Evolutionary conservation across 306 rosid species (phyloP), one percentile per base, ranked within the genome.

Genomic region (Oemleria cerasiformis): DNA sequence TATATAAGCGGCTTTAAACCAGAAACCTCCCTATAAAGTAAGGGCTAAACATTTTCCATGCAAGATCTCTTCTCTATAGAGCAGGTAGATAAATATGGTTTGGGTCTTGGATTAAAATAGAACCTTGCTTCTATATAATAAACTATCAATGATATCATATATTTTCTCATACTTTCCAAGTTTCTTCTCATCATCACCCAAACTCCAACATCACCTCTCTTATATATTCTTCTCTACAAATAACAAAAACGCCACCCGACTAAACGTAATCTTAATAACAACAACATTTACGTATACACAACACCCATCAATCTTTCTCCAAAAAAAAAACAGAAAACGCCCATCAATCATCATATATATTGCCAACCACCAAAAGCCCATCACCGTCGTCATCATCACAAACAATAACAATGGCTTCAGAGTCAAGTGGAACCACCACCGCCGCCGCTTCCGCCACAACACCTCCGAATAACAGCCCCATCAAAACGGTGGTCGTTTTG

Each of bases 401-500:
- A 25, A 25, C 30, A 17, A 19, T 23, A 10, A 66, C 51, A 49
- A 75, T 75, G 77, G 77, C 44, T 58, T 45, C 73, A 0, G 84
- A 71, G 39, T 45, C 77, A 1, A 30, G 38, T 19, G 68, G 6
- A 39, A 19, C 58, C n/a, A 12, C 14, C 39, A 14, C 36, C 5
- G 1, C 7, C 36, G 36, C 36, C 36, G 36, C 36, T 30, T 3
- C 36, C 3, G 36, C 36, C 36, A 30, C 2, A 13, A 38, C 5
- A 0, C 13, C 60, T 55, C 34, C 60, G 1, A 10, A 17, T 41
- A 67, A 34, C 50, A 50, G 7, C 68, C 91, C 88, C 15, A 90
- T 92, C 80, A 92, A 92, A 77, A 92, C 95, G 4, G 60, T 92
- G 23, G 96, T 92, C 45, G 86, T 90, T 88, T 78, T 92, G 82